Evolutionary conservation across 768 basidiomycete species (phyloP), one percentile per base, ranked within the genome.

Genomic region (Boletus eberwhitei): DNA sequence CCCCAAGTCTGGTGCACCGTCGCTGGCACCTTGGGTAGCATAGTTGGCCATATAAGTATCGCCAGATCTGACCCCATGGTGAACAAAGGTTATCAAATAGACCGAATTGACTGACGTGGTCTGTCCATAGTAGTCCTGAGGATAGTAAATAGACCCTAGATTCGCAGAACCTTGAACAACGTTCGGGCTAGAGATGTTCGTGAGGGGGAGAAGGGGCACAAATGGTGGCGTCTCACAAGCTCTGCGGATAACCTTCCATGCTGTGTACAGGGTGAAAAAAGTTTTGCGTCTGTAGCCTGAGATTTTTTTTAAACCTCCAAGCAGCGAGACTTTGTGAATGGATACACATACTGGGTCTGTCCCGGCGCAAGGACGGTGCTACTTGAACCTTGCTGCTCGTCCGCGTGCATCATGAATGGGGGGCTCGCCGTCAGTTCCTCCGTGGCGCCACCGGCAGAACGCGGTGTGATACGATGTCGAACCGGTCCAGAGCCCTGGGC

Each of bases 181-280:
- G 21, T 40, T 48, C 24, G 52, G 7, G 32, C 67, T 69, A 40
- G 16, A 22, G n/a, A 22, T 35, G n/a, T 47, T 17, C 21, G 24
- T 64, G 37, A 61, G 22, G 24, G 4, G 22, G 31, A 34, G 37
- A 32, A 36, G 17, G 22, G 22, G 31, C 21, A 12, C 14, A 35
- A 38, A 52, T 45, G 36, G 4, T 32, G 19, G 41, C 2, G 24
- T 32, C 67, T 53, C 34, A 68, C 66, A 53, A 61, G 49, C 51
- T 48, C 31, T 48, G 59, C 21, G 24, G 52, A 37, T 52, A 61
- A 42, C 8, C 31, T 36, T 22, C 48, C 35, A 61, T 39, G 37
- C 46, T 37, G 24, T 41, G 37, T 42, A 29, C 34, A 8, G 45
- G 34, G 9, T 53, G 34, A 22, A 36, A 16, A 47, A 59, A 50